Evolutionary conservation across 192 early-diverging fungal species (phyloP).

Genomic region (Coemansia pectinata): DNA sequence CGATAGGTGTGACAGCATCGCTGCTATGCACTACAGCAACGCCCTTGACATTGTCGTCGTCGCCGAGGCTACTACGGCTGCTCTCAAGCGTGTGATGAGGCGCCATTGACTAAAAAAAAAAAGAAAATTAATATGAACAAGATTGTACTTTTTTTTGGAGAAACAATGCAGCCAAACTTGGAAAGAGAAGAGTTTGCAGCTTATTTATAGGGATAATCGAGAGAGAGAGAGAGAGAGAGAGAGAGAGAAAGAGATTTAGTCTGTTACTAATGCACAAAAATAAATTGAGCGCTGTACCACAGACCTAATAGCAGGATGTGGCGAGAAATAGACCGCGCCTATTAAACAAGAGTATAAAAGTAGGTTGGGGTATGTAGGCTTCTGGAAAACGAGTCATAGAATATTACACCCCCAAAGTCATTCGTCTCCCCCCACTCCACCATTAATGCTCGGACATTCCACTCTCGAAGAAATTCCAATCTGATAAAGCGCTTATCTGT

Average conservation of each 20-base stretch:
- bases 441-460: neutral
- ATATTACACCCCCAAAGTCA: neutral
- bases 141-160: too few species aligned
- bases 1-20: neutral
- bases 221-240: too few species aligned
- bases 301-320: neutral
- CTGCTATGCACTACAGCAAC: neutral
- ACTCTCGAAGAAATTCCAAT: neutral
- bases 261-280: too few species aligned
- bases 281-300: neutral
- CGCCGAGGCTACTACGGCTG: constrained; percentile 3
- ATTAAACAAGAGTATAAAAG: neutral
- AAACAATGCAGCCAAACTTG: neutral
- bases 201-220: neutral
- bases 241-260: too few species aligned
- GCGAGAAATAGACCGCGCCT: neutral
- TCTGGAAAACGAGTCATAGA: neutral
- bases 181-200: neutral
- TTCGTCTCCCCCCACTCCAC: neutral
- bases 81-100: constrained; percentile 3
- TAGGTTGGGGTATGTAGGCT: neutral
- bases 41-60: neutral
- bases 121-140: neutral
- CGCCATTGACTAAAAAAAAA: neutral
- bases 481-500: constrained; percentile 11